Conservation (phyloP, 2,329 filamentous ascomycete species). For the Pochonia chlamydosporia region DNA sequence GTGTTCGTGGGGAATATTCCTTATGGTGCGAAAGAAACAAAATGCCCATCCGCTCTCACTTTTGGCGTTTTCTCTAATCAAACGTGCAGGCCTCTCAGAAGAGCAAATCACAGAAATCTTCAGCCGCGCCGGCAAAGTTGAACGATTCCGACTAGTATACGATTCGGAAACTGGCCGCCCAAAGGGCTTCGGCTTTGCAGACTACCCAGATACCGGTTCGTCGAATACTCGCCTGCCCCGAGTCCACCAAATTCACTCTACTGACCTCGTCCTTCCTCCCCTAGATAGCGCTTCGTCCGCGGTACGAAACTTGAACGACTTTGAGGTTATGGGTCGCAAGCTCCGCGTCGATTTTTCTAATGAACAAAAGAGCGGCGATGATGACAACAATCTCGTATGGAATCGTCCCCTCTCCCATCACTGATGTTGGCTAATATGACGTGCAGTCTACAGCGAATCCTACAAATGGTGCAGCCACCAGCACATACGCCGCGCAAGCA, state of each 20-base stretch:
- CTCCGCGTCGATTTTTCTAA: slow-evolving; percentile 94
- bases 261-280: background rate
- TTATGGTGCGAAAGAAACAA: slow-evolving; percentile 52
- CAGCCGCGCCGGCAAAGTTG: slow-evolving; percentile 79
- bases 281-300: slow-evolving; percentile 79
- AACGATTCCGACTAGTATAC: slow-evolving; percentile 90
- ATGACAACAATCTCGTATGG: slow-evolving; percentile 26
- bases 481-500: slow-evolving; percentile 26
- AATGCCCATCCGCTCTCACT: background rate
- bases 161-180: slow-evolving; percentile 92
- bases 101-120: slow-evolving; percentile 95
- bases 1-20: slow-evolving; percentile 84
- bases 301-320: slow-evolving; percentile 90
- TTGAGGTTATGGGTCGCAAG: slow-evolving; percentile 91
- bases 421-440: background rate
- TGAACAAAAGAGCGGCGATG: slow-evolving; percentile 72
- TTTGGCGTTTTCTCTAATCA: slow-evolving; percentile 13
- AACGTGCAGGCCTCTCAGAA: slow-evolving; percentile 74
- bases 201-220: slow-evolving; percentile 84
- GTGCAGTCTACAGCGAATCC: slow-evolving; percentile 15
- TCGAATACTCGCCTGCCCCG: background rate
- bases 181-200: slow-evolving; percentile 94
- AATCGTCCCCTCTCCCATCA: background rate
- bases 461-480: slow-evolving; percentile 26
- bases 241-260: background rate